Conservation (phyloP, 2,329 filamentous ascomycete species). For the Penicillium sp. region DNA sequence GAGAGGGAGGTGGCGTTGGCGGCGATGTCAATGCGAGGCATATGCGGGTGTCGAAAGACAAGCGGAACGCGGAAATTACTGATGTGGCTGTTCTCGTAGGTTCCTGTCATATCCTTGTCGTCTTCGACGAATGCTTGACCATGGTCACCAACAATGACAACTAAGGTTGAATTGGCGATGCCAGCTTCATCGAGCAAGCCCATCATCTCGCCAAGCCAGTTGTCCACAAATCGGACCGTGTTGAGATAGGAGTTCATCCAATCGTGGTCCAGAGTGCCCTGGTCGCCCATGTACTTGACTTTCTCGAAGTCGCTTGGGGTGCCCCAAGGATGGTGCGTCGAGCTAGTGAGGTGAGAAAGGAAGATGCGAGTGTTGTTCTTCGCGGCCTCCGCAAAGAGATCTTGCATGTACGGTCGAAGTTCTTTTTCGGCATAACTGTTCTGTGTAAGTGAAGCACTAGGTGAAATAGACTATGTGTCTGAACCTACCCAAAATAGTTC, state of each 20-base stretch:
- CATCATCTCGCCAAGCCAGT: slow-evolving; percentile 43
- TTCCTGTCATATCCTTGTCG: slow-evolving; percentile 35
- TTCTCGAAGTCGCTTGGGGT: slow-evolving; percentile 31
- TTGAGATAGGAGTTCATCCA: slow-evolving; percentile 44
- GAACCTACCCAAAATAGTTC: slow-evolving; percentile 42
- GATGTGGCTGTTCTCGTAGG: slow-evolving; percentile 44
- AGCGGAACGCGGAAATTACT: slow-evolving; percentile 44
- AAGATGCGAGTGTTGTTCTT: slow-evolving; percentile 31
- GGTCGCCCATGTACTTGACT: slow-evolving; percentile 23
- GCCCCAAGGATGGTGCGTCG: slow-evolving; percentile 43
- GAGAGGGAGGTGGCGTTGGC: slow-evolving; percentile 41
- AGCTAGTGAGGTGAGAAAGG: slow-evolving; percentile 32
- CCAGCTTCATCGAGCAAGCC: slow-evolving; percentile 41
- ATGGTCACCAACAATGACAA: slow-evolving; percentile 46
- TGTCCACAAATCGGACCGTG: slow-evolving; percentile 41
- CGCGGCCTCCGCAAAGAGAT: slow-evolving; percentile 27
- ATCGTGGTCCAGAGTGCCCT: slow-evolving; percentile 26
- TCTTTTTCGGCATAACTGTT: slow-evolving; percentile 36
- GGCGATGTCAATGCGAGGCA: slow-evolving; percentile 40
- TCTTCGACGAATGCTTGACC: slow-evolving; percentile 44
- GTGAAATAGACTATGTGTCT: no score
- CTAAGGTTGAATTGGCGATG: slow-evolving; percentile 43
- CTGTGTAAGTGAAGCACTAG: no score
- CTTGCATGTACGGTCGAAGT: slow-evolving; percentile 34
- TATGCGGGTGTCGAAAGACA: slow-evolving; percentile 42